Evolutionary conservation across 208 protist species (phyloP), one percentile per base, ranked within the genome.

Genomic region (Crithidia thermophila): DNA sequence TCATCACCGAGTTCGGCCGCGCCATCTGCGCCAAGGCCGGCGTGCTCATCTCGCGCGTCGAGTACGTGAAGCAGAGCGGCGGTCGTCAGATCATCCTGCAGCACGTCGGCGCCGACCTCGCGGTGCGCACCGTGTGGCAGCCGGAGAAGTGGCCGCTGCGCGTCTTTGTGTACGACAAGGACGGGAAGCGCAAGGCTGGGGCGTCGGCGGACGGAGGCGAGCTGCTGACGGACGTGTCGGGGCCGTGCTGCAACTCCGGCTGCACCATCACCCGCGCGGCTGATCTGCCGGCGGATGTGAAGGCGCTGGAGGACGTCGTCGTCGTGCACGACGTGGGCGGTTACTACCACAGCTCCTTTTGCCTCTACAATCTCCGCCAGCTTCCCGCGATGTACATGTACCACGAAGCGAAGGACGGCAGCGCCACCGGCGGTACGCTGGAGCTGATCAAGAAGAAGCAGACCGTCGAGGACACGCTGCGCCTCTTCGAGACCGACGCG

Each of bases 1-100:
- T 91, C 42, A 52, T 91, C 62, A 91, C 85, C 3, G 82, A 91
- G 80, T 91, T 88, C 60, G 85, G 85, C 34, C 76, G 85, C 49
- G 72, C 75, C 45, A 59, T 91, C 51, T 68, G 58, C 21, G 79
- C 81, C 34, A 91, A 91, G 68, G 47, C 79, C 23, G 85, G 79
- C 25, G 73, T 84, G 25, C 58, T 85, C 30, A 62, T 87, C 50
- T 89, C 79, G 14, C 77, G 79, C 23, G 73, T 91, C 34, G 85
- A 91, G 72, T 91, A 91, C 62, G 75, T 81, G 25, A 91, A 91
- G 72, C 36, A 67, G 65, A 76, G 46, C 45, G 79, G 73, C 11
- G 79, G 80, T 27, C 71, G 74, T 1, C 68, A 80, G 52, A 82
- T 91, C 47, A 58, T 85, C 39, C 61, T 76, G 51, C 73, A 86